phyloP scores from a whole-genome alignment of 257 asterid species.

The Lantana camara region DNA sequence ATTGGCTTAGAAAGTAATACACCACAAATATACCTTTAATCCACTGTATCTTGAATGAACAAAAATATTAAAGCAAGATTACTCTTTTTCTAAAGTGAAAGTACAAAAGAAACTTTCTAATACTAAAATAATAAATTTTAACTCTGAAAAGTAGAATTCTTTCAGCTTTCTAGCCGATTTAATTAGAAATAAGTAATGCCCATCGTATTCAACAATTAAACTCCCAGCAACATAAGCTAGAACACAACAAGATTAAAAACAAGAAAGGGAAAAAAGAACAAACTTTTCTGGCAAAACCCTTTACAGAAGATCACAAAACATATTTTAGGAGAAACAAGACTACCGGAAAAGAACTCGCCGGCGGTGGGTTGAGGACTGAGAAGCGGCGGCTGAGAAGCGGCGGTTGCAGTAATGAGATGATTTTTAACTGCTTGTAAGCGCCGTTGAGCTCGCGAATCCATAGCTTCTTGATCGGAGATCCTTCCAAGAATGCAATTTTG shows the following conservation, averaged over 20 bases:
- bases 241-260: neutral
- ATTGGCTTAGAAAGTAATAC: neutral
- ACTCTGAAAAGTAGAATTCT: neutral
- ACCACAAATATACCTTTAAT: neutral
- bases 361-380: slow-evolving; percentile 36
- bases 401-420: slow-evolving; percentile 40
- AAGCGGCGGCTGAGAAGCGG: slow-evolving; percentile 29
- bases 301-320: neutral
- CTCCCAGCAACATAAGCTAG: neutral
- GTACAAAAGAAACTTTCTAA: too few relatives aligned
- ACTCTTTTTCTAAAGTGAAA: too few relatives aligned
- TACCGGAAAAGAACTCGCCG: slow-evolving; percentile 48
- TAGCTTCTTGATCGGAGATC: neutral
- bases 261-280: neutral
- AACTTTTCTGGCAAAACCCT: neutral
- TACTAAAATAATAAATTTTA: neutral
- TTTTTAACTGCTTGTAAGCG: slow-evolving; percentile 42
- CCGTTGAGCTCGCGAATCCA: slow-evolving; percentile 45
- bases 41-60: neutral
- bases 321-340: neutral
- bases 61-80: neutral
- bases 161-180: neutral
- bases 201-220: neutral
- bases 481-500: neutral
- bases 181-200: neutral